Conservation (phyloP, 176 grass and related monocot genomes). For the Puccinellia tenuiflora region DNA sequence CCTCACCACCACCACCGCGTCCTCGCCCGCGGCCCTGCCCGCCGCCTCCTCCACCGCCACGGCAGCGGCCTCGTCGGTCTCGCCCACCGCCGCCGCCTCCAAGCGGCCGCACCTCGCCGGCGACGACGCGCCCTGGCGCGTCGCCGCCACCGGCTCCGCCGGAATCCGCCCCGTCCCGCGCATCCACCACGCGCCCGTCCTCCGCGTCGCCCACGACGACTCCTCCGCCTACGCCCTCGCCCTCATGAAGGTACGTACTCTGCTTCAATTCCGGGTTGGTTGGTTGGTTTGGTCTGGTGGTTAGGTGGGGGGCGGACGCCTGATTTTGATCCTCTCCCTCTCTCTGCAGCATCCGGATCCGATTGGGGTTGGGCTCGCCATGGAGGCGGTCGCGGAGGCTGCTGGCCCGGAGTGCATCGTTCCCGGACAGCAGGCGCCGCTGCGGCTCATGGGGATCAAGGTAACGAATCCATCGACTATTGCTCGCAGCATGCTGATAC, state of each 20-base stretch:
- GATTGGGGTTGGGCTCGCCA: conserved; percentile 75
- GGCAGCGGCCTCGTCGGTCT: conserved; percentile 31
- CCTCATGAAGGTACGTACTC: conserved; percentile 72
- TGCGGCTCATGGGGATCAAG: conserved; percentile 89
- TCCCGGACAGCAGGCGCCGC: conserved; percentile 69
- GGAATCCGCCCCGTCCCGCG: conserved; percentile 62
- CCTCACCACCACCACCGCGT: conserved; percentile 50
- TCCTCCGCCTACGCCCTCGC: conserved; percentile 65
- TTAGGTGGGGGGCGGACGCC: conserved; percentile 12
- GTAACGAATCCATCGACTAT: conserved; percentile 27
- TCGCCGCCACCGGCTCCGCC: conserved; percentile 31
- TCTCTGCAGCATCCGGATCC: conserved; percentile 79
- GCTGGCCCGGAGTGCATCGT: conserved; percentile 94
- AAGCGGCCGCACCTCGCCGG: conserved; percentile 68
- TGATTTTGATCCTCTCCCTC: conserved; percentile 13
- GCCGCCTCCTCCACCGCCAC: conserved; percentile 34
- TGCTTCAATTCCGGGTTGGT: background rate
- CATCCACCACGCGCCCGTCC: conserved; percentile 76
- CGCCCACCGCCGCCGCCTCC: conserved; percentile 30
- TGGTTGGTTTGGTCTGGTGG: background rate
- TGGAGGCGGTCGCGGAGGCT: conserved; percentile 84
- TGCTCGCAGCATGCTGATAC: background rate
- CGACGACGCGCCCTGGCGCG: conserved; percentile 92
- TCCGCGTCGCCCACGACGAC: conserved; percentile 59
- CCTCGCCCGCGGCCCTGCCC: conserved; percentile 39